A percentile compares a stretch with the other conserved stretches of the same genome.
Evolutionary conservation across 208 protist species (phyloP).

Genomic region (Acanthamoeba triangularis): DNA sequence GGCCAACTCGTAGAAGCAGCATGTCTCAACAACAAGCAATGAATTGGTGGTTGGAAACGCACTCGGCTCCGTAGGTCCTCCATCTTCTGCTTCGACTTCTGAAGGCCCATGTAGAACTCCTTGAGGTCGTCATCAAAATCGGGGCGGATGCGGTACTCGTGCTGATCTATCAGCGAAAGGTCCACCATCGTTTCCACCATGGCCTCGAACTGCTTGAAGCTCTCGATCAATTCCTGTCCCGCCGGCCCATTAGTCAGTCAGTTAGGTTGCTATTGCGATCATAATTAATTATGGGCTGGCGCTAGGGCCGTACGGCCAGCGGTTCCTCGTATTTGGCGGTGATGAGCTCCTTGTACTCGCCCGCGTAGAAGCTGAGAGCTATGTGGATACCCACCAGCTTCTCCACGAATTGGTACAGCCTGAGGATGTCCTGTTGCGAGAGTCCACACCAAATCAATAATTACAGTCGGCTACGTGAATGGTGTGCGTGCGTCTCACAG

Average conservation of each 20-base stretch:
- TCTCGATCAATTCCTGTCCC: slow-evolving; percentile 85
- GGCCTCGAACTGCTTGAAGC: slow-evolving; percentile 88
- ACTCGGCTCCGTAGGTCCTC: slow-evolving; percentile 92
- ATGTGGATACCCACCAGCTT: slow-evolving; percentile 90
- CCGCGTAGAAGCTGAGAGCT: slow-evolving; percentile 91
- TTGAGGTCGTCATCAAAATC: slow-evolving; percentile 96
- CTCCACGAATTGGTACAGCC: slow-evolving; percentile 93
- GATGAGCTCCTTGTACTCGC: slow-evolving; percentile 91
- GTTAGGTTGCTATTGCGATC: neutral
- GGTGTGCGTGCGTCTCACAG: neutral
- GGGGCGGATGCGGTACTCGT: slow-evolving; percentile 94
- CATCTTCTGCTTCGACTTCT: slow-evolving; percentile 90
- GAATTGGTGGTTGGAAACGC: slow-evolving; percentile 72
- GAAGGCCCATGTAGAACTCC: slow-evolving; percentile 92
- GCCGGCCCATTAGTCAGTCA: neutral
- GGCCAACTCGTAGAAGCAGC: neutral
- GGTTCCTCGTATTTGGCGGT: slow-evolving; percentile 87
- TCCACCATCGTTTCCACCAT: slow-evolving; percentile 84
- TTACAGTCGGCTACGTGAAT: no score
- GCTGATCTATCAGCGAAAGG: slow-evolving; percentile 76
- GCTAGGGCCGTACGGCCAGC: neutral
- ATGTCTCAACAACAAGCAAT: neutral
- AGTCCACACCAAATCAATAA: neutral
- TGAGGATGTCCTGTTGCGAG: slow-evolving; percentile 92
- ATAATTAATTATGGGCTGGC: neutral